Evolutionary conservation across 306 rosid species (phyloP).

Genomic region (Sechiopsis laciniata): DNA sequence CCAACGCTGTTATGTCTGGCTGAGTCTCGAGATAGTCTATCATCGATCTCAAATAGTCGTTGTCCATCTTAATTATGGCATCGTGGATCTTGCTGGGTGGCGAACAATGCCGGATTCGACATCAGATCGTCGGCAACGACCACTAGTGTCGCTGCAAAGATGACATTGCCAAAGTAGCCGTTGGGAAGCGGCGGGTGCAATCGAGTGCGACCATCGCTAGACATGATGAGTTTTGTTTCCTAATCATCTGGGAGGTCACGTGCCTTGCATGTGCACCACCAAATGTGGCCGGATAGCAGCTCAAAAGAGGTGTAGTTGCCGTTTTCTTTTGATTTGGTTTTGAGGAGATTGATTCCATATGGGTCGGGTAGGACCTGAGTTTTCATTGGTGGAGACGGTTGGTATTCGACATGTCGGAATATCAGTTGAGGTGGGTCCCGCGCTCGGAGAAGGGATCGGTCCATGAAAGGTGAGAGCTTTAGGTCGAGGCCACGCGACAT

Average conservation of each 20-base stretch:
- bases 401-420: slow-evolving; percentile 75
- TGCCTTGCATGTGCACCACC: slow-evolving; percentile 63
- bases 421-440: slow-evolving; percentile 66
- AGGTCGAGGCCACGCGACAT: slow-evolving; percentile 77
- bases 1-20: slow-evolving; percentile 71
- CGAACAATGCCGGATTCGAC: slow-evolving; percentile 72
- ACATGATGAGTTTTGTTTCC: slow-evolving; percentile 63
- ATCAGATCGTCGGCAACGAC: slow-evolving; percentile 58
- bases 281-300: slow-evolving; percentile 77
- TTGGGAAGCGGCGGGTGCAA: slow-evolving; percentile 71
- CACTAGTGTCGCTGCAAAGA: slow-evolving; percentile 69
- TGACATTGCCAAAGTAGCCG: slow-evolving; percentile 83
- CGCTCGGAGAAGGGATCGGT: slow-evolving; percentile 60
- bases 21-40: slow-evolving; percentile 76
- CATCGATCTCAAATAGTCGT: slow-evolving; percentile 68
- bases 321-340: slow-evolving; percentile 57
- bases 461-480: slow-evolving; percentile 59
- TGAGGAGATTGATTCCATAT: slow-evolving; percentile 36
- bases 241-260: slow-evolving; percentile 62
- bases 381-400: slow-evolving; percentile 68
- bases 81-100: slow-evolving; percentile 67
- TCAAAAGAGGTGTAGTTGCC: slow-evolving; percentile 75
- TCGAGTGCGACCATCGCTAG: slow-evolving; percentile 80
- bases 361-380: slow-evolving; percentile 32
- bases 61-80: slow-evolving; percentile 55